phyloP scores from a whole-genome alignment of 805 yeast genomes.

The Zygosaccharomyces siamensis region DNA sequence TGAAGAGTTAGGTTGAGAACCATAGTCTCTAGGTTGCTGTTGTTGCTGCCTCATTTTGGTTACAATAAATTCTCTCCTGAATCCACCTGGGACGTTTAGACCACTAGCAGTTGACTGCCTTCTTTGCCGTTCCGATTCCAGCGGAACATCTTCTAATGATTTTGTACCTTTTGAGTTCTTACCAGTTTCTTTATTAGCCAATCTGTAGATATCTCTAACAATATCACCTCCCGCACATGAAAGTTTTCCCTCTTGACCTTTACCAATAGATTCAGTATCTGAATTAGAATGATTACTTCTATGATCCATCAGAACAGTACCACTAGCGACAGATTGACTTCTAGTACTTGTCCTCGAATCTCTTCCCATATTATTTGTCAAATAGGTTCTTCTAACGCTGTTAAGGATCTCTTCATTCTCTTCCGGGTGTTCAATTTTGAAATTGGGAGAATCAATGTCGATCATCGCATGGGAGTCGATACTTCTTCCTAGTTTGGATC shows the following conservation, averaged over 20 bases:
- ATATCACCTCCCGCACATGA: constrained; percentile 36
- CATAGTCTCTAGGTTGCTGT: constrained; percentile 13
- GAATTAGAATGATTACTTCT: constrained; percentile 6
- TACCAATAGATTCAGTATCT: constrained; percentile 4
- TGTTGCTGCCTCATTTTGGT: constrained; percentile 36
- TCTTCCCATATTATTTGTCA: constrained; percentile 16
- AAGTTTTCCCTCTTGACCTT: constrained; percentile 6
- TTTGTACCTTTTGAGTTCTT: constrained; percentile 6
- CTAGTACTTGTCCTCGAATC: constrained; percentile 7
- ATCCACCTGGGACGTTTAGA: constrained; percentile 76
- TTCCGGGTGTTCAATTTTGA: constrained; percentile 21
- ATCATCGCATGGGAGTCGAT: constrained; percentile 27
- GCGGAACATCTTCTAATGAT: constrained; percentile 28
- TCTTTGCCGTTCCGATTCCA: constrained; percentile 33
- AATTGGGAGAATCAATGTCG: constrained; percentile 32
- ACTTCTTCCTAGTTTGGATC: constrained; percentile 14
- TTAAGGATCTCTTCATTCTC: constrained; percentile 32
- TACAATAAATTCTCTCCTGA: constrained; percentile 63
- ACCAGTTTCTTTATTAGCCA: constrained; percentile 13
- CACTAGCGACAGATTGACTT: constrained; percentile 5
- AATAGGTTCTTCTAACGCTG: constrained; percentile 31
- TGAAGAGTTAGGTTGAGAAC: constrained; percentile 10
- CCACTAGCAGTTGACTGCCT: constrained; percentile 63
- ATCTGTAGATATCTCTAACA: constrained; percentile 35
- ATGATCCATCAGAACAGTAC: constrained; percentile 4